phyloP scores from a whole-genome alignment of 2,329 filamentous ascomycete genomes.

The Xylariaceae sp. region DNA sequence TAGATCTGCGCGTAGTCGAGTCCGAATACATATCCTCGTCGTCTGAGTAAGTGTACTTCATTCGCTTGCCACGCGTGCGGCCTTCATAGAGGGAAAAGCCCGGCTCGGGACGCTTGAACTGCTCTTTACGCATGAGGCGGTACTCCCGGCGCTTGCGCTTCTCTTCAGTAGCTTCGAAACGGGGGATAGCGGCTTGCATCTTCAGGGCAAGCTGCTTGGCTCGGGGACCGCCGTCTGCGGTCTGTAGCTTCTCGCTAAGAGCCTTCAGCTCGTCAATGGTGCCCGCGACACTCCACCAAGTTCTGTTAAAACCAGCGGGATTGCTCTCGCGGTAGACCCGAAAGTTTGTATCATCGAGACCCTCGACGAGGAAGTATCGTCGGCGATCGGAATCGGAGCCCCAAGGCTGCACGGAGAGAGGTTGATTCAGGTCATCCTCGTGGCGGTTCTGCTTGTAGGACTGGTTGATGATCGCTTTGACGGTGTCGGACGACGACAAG shows the following conservation, averaged over 20 bases:
- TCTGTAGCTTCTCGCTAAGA: conserved; percentile 70
- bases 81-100: conserved; percentile 95
- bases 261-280: conserved; percentile 78
- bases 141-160: conserved; percentile 94
- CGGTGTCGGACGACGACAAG: conserved; percentile 76
- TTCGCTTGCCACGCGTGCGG: conserved; percentile 88
- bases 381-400: conserved; percentile 85
- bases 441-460: conserved; percentile 85
- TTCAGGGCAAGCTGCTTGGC: conserved; percentile 72
- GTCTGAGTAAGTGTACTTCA: conserved; percentile 94
- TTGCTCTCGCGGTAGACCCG: conserved; percentile 92
- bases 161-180: conserved; percentile 93
- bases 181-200: conserved; percentile 73
- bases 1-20: conserved; percentile 60
- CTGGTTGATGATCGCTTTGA: conserved; percentile 77
- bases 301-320: conserved; percentile 65
- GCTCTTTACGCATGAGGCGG: conserved; percentile 75
- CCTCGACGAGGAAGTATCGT: conserved; percentile 90
- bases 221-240: conserved; percentile 72
- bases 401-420: conserved; percentile 86
- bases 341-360: conserved; percentile 89
- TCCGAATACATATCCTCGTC: conserved; percentile 69
- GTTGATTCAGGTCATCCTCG: conserved; percentile 74
- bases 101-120: conserved; percentile 80
- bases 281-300: conserved; percentile 91